Percentiles rank a stretch among this genome's conserved stretches.
Conservation (phyloP, 2,329 filamentous ascomycete species). For the Geosmithia flava region DNA sequence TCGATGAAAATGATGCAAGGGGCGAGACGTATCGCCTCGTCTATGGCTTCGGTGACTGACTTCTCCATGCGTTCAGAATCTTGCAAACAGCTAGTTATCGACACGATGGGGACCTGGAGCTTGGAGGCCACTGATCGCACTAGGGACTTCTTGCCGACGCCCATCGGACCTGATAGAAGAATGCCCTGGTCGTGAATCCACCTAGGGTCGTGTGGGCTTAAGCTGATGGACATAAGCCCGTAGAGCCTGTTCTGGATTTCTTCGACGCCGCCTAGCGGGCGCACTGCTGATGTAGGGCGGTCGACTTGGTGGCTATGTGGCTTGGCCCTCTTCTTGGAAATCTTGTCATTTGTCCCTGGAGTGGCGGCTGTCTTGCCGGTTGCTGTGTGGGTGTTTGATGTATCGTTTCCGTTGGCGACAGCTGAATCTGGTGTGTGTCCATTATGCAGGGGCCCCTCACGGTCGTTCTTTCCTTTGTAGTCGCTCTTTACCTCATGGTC, state of each 20-base stretch:
- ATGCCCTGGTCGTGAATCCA: conserved; percentile 36
- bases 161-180: conserved; percentile 65
- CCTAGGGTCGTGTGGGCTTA: background rate
- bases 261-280: conserved; percentile 17
- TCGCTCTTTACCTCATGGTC: background rate
- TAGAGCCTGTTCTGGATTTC: conserved; percentile 6
- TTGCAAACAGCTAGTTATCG: conserved; percentile 23
- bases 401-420: conserved; percentile 5
- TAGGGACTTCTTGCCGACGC: conserved; percentile 71
- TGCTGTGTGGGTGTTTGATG: conserved; percentile 6
- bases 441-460: background rate
- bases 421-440: background rate
- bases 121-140: conserved; percentile 62
- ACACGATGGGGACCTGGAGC: conserved; percentile 61
- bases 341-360: too few species aligned
- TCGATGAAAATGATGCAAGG: conserved; percentile 89
- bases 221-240: background rate
- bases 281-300: conserved; percentile 7
- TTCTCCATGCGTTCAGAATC: conserved; percentile 26
- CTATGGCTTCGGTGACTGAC: conserved; percentile 30
- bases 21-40: conserved; percentile 74
- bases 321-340: conserved; percentile 7
- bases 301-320: conserved; percentile 17
- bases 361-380: background rate
- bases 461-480: too few species aligned